Base-by-base conservation (phyloP, 73 alveolate species). In the Blepharisma stoltei region DNA sequence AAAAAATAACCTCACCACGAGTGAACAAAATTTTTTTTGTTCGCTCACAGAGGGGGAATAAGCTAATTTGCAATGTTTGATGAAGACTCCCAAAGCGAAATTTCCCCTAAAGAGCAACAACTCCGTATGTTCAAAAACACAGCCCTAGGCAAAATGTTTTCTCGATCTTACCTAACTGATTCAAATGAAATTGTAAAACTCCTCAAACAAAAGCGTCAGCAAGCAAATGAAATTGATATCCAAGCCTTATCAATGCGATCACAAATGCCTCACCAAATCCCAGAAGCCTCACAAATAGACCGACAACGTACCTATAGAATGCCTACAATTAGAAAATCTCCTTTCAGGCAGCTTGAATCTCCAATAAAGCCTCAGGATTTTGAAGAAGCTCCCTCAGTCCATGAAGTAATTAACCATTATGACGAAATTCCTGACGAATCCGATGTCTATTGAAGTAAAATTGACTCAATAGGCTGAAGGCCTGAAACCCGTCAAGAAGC, bases 401-500 rank as follows among this genome's bases (percentile, higher is more conserved):
- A 20, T 14, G 66, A 52, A 14, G 27, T 52, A 52, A 52, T 52
- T 52, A 11, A 52, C 3, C n/a, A 52, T 14, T 14, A 52, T 20
- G 27, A 14, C 23, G n/a, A 52, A 32, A 32, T 32, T 32, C 46
- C 18, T 25, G 46, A 60, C 45, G 73, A 60, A 60, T 14, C 23
- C 5, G 46, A n/a, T 5, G 73, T 60, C 5, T 60, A 25, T 25
- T 60, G 73, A 38, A n/a, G 23, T 5, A n/a, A 25, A 9, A 25
- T 60, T 2, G 46, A 60, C 18, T n/a, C 23, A 25, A 38, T 14
- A 60, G 79, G 65, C 5, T 69, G 79, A 43, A 69, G 27, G 41
- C 79, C 79, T 0, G 79, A 69, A 69, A 44, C 79, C 32, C 18
- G 79, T 9, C 67, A 69, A 69, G 76, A 46, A 43, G 69, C 79